Conservation (phyloP, 1,139 yeast genomes). For the Trichomonascaceae sp. region DNA sequence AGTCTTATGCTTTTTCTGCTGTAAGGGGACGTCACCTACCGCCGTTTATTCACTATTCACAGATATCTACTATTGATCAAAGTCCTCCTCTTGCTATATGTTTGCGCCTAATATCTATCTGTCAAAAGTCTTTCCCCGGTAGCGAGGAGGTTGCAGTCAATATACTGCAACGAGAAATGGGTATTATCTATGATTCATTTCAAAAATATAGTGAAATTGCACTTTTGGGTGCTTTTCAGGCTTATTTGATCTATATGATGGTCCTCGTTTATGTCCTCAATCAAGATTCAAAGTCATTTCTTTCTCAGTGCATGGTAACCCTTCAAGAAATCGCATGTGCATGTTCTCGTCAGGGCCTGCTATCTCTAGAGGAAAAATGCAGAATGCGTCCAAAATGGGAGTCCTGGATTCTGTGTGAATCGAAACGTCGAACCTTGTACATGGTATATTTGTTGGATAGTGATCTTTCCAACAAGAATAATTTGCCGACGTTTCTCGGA, state of each 20-base stretch:
- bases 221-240: constrained; percentile 11
- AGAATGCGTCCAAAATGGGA: constrained; percentile 12
- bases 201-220: constrained; percentile 1
- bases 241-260: constrained; percentile 11
- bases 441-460: constrained; percentile 10
- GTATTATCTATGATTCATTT: background rate
- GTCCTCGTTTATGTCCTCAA: constrained; percentile 7
- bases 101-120: constrained; percentile 8
- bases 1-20: constrained; percentile 8
- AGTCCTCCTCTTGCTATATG: constrained; percentile 4
- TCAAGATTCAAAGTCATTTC: constrained; percentile 1
- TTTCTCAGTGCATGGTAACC: constrained; percentile 8
- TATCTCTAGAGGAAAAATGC: constrained; percentile 4
- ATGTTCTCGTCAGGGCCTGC: constrained; percentile 5
- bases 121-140: constrained; percentile 8
- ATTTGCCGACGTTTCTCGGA: constrained; percentile 6
- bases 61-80: background rate
- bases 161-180: constrained; percentile 10
- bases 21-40: constrained; percentile 4
- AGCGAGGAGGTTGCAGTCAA: background rate
- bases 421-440: constrained; percentile 11
- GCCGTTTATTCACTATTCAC: constrained; percentile 11
- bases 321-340: constrained; percentile 9
- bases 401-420: constrained; percentile 10
- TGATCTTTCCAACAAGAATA: constrained; percentile 3